Evolutionary conservation across 257 asterid genomes (phyloP), one percentile per base, ranked within the genome.

Genomic region (Solanum tacnaense): DNA sequence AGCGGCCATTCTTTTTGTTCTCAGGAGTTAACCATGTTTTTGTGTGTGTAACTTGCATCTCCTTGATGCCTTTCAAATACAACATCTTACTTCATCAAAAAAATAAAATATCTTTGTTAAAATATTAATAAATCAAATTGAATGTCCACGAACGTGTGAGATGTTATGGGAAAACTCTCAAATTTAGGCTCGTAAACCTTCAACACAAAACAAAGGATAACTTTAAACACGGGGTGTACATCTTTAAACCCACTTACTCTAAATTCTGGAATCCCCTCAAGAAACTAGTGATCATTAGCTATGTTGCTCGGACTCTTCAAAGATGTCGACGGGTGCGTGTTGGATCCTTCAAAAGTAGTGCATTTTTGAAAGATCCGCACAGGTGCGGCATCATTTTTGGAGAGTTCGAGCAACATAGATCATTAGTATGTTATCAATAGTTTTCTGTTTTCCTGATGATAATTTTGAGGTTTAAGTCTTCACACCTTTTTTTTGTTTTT

Each of bases 401-500:
- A 15, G 62, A 52, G 23, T 52, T 8, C 23, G 4, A 52, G 23
- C 23, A 52, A 52, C 62, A 52, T 52, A 52, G n/a, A 32, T 71
- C 78, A 32, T 18, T 72, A 34, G 25, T 18, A 16, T 32, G 27
- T 35, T 72, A 18, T 72, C 79, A 18, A 32, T 72, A 70, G 13
- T 31, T 73, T 27, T 81, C 27, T 81, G 68, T 34, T 29, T 82
- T 46, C 58, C 36, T 82, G 29, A 32, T 60, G 35, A 86, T 20
- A 70, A 49, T 21, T 27, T 75, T 52, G 72, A 73, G 84, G 78
- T 58, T 23, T 38, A 84, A 76, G 83, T 84, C 92, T 11, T 87
- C 35, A 89, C 71, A 23, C 32, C 11, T 52, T 83, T 58, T 86
- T 86, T 87, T 78, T 78, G 81, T 86, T 87, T 56, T 56, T 18